A percentile compares a stretch with the other conserved stretches of the same genome.
Evolutionary conservation across 1,139 yeast genomes (phyloP).

Genomic region (Hansenula anomala): DNA sequence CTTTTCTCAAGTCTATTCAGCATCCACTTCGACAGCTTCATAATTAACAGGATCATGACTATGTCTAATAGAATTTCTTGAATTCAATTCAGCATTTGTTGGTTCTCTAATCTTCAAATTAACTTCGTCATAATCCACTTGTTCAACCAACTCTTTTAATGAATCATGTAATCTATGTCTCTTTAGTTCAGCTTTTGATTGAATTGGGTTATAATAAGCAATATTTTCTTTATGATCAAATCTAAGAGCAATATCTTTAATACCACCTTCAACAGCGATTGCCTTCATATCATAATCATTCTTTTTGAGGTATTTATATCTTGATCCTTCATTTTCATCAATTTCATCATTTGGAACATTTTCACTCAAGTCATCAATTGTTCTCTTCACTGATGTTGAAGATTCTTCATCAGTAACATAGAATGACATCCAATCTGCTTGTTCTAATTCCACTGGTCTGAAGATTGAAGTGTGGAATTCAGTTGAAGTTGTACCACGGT

Average conservation of each 20-base stretch:
- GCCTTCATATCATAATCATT: constrained; percentile 82
- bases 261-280: constrained; percentile 39
- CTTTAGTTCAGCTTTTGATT: constrained; percentile 75
- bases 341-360: constrained; percentile 40
- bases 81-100: constrained; percentile 60
- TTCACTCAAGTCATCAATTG: constrained; percentile 36
- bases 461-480: constrained; percentile 61
- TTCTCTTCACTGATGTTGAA: constrained; percentile 34
- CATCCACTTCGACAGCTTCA: constrained; percentile 31
- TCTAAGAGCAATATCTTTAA: constrained; percentile 53
- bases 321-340: constrained; percentile 37
- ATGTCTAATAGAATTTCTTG: constrained; percentile 64
- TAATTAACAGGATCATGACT: constrained; percentile 74
- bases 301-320: constrained; percentile 54
- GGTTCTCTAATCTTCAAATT: constrained; percentile 68
- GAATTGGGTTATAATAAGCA: constrained; percentile 74
- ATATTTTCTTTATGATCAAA: constrained; percentile 49
- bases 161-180: constrained; percentile 67
- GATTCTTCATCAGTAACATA: constrained; percentile 50
- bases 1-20: not conserved
- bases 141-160: constrained; percentile 44
- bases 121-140: constrained; percentile 45
- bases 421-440: constrained; percentile 80
- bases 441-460: constrained; percentile 68
- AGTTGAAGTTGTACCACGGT: constrained; percentile 24